These are phyloP conservation scores for Cicer arietinum DNA, from an alignment of 306 rosid species.

Conservation along the genomic window DNA sequence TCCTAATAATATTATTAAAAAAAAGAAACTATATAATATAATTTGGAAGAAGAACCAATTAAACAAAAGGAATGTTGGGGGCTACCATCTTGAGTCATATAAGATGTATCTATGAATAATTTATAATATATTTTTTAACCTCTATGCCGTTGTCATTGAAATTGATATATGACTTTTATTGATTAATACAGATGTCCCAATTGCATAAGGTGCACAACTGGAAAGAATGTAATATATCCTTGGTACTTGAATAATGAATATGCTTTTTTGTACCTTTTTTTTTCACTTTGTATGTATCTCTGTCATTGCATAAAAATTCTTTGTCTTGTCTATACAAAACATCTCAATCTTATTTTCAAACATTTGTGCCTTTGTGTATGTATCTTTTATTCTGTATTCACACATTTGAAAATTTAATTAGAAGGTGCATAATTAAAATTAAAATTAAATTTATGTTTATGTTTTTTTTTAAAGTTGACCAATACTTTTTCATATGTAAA, in stretches of 20 bases:
- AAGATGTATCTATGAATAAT: slow-evolving; percentile 48
- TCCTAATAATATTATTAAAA: slow-evolving; percentile 36
- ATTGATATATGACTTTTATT: slow-evolving; percentile 54
- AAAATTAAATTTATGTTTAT: not conserved
- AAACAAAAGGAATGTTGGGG: slow-evolving; percentile 57
- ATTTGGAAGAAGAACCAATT: slow-evolving; percentile 41
- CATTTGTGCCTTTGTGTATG: not conserved
- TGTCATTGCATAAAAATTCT: slow-evolving; percentile 37
- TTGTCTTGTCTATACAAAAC: slow-evolving; percentile 44
- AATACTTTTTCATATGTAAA: slow-evolving; percentile 14
- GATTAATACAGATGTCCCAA: slow-evolving; percentile 58
- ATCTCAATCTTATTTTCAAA: slow-evolving; percentile 38
- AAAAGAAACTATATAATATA: slow-evolving; percentile 28
- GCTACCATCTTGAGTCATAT: slow-evolving; percentile 46
- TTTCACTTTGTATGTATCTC: slow-evolving; percentile 44
- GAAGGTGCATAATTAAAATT: slow-evolving; percentile 31
- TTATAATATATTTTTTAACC: slow-evolving; percentile 26
- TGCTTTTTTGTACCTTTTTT: slow-evolving; percentile 41
- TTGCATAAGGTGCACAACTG: slow-evolving; percentile 48
- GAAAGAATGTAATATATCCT: slow-evolving; percentile 51
- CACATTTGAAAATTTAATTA: slow-evolving; percentile 5
- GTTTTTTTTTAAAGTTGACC: slow-evolving; percentile 32
- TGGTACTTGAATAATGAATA: slow-evolving; percentile 49
- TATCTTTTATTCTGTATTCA: slow-evolving; percentile 28
- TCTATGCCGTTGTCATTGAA: slow-evolving; percentile 49